Conservation (phyloP, 2,329 filamentous ascomycete genomes). For the Apiospora aurea region DNA sequence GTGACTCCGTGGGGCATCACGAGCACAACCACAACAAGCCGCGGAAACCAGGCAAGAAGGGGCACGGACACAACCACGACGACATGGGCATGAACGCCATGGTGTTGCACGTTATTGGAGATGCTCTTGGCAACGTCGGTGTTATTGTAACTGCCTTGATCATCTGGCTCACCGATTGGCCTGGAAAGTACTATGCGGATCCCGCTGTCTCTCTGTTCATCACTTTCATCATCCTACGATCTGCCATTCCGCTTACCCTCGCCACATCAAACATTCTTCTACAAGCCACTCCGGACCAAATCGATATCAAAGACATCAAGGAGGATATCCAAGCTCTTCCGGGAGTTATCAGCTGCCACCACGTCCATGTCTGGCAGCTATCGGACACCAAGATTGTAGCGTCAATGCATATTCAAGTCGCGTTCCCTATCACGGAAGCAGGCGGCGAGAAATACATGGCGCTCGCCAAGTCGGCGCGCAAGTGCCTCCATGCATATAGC, state of each 20-base stretch:
- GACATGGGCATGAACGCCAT: slow-evolving; percentile 97
- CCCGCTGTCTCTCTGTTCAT: slow-evolving; percentile 93
- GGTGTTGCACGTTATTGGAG: slow-evolving; percentile 78
- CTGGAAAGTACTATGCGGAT: slow-evolving; percentile 86
- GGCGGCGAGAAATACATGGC: slow-evolving; percentile 87
- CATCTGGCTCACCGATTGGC: slow-evolving; percentile 89
- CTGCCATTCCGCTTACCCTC: slow-evolving; percentile 79
- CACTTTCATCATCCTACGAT: slow-evolving; percentile 77
- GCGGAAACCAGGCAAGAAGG: slow-evolving; percentile 50
- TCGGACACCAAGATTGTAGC: slow-evolving; percentile 94
- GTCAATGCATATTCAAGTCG: slow-evolving; percentile 90
- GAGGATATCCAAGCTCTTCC: slow-evolving; percentile 87
- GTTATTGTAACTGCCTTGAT: slow-evolving; percentile 83
- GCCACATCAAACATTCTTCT: slow-evolving; percentile 88
- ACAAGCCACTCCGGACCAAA: slow-evolving; percentile 89
- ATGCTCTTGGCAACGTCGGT: slow-evolving; percentile 85
- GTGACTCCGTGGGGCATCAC: slow-evolving; percentile 66
- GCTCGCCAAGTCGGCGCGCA: slow-evolving; percentile 80
- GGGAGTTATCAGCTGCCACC: slow-evolving; percentile 89
- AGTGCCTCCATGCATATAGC: slow-evolving; percentile 92
- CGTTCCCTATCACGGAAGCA: slow-evolving; percentile 85
- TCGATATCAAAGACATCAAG: slow-evolving; percentile 88
- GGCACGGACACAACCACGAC: slow-evolving; percentile 76
- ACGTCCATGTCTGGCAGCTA: slow-evolving; percentile 97
- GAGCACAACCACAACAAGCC: slow-evolving; percentile 84